Evolutionary conservation across 2,329 filamentous ascomycete species (phyloP), one percentile per base, ranked within the genome.

Genomic region (Apiospora pterosperma): DNA sequence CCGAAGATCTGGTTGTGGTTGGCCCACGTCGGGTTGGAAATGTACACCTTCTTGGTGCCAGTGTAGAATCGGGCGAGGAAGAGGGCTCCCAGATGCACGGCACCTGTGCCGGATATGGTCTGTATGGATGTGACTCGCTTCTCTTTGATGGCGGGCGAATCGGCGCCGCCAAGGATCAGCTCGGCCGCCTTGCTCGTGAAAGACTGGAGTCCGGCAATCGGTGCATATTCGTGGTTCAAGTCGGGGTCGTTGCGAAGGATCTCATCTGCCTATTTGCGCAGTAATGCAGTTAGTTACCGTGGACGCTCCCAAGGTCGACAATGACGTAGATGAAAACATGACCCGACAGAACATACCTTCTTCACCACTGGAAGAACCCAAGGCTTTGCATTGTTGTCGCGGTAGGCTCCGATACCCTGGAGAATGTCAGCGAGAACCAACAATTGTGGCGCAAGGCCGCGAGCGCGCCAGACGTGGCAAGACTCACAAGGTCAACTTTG

Each of bases 1-100:
- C 84, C 87, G 83, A 99, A 97, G 84, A 99, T 97, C 80, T 98
- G 96, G 82, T 96, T 90, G 88, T 99, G 96, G 83, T 99, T 99
- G 71, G 92, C 93, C 96, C 96, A 99, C 67, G 96, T 99, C 62
- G 96, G 96, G 78, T 91, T 92, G 74, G 93, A 97, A 78, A 98
- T 85, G 85, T 97, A 97, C 80, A 96, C 88, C 66, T 89, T 88
- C 70, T 87, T 90, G 80, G 85, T 88, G 75, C 86, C 85, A 74
- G 84, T 83, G 85, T 92, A 97, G 88, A 98, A 99, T 78, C 90
- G 94, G 78, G 91, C 84, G 66, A 99, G 90, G 88, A 99, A 99
- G 71, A 97, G 89, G 68, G 90, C 94, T 70, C 96, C 96, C 41
- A 98, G 84, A 77, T 99, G 96, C 69, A 97, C 90, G 68, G 96